Percentiles rank a stretch among this genome's conserved stretches.
These are phyloP conservation scores for Cyathus olla DNA, from an alignment of 1,284 basidiomycete genomes.

Conservation along the genomic window DNA sequence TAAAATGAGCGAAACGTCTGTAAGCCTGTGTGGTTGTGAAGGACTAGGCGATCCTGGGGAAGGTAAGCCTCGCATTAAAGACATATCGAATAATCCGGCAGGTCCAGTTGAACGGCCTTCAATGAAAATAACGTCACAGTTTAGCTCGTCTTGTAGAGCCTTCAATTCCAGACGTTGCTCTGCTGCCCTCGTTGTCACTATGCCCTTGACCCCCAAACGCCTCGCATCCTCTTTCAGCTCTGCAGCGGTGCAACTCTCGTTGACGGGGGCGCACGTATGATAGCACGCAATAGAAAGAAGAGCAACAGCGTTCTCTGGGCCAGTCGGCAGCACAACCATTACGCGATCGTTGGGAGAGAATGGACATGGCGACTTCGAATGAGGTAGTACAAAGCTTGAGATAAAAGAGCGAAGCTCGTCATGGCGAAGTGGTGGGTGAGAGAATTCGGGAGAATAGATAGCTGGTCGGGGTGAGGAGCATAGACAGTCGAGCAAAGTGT, in stretches of 20 bases:
- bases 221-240: slow-evolving; percentile 54
- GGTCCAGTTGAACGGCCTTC: slow-evolving; percentile 42
- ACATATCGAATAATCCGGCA: slow-evolving; percentile 53
- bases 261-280: slow-evolving; percentile 57
- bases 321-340: slow-evolving; percentile 56
- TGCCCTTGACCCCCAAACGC: slow-evolving; percentile 47
- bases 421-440: slow-evolving; percentile 41
- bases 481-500: slow-evolving; percentile 51
- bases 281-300: slow-evolving; percentile 52
- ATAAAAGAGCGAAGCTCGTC: slow-evolving; percentile 46
- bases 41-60: slow-evolving; percentile 26
- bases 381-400: slow-evolving; percentile 48
- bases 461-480: slow-evolving; percentile 43
- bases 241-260: slow-evolving; percentile 52
- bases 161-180: slow-evolving; percentile 48
- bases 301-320: slow-evolving; percentile 55
- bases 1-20: slow-evolving; percentile 67
- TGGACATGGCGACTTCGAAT: slow-evolving; percentile 25
- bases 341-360: slow-evolving; percentile 54
- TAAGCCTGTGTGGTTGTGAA: slow-evolving; percentile 42
- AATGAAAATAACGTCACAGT: slow-evolving; percentile 49
- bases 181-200: slow-evolving; percentile 51
- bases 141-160: slow-evolving; percentile 40
- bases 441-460: slow-evolving; percentile 40
- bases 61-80: slow-evolving; percentile 33